phyloP scores from a whole-genome alignment of 2,329 filamentous ascomycete species.

The Alternaria conjuncta region DNA sequence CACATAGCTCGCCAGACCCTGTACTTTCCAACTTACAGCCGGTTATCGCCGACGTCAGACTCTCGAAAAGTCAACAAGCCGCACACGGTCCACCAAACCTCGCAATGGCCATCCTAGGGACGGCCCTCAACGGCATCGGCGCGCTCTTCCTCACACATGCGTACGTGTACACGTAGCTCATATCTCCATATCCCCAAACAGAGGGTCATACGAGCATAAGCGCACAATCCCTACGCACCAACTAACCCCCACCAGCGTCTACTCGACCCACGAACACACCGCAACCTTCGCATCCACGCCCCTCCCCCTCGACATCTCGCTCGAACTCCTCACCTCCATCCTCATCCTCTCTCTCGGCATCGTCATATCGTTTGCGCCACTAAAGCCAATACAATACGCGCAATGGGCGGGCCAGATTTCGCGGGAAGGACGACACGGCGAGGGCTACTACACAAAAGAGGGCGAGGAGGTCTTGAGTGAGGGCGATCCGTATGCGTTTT shows the following conservation, averaged over 20 bases:
- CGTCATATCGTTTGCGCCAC: slow-evolving; percentile 74
- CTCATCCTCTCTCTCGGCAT: slow-evolving; percentile 83
- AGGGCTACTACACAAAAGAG: slow-evolving; percentile 63
- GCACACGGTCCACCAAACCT: slow-evolving; percentile 1
- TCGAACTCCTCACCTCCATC: slow-evolving; percentile 84
- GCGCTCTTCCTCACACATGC: slow-evolving; percentile 83
- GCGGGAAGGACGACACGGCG: slow-evolving; percentile 70
- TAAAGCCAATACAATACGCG: slow-evolving; percentile 85
- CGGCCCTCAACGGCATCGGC: slow-evolving; percentile 74
- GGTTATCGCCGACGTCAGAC: slow-evolving; percentile 2
- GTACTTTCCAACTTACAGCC: slow-evolving; percentile 2
- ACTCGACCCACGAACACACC: slow-evolving; percentile 93
- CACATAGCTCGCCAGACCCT: background rate
- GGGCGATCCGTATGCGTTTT: slow-evolving; percentile 78
- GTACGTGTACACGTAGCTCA: slow-evolving; percentile 62
- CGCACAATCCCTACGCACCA: background rate
- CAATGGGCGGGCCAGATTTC: slow-evolving; percentile 86
- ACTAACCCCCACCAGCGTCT: slow-evolving; percentile 69
- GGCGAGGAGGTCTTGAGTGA: slow-evolving; percentile 69
- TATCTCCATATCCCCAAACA: fast-evolving
- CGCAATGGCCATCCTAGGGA: slow-evolving; percentile 74
- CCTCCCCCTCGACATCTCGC: slow-evolving; percentile 83
- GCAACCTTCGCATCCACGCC: slow-evolving; percentile 64
- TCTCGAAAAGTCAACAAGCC: background rate
- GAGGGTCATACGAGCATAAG: background rate